These are phyloP conservation scores for Voacanga thouarsii DNA, from an alignment of 257 asterid species.

Conservation along the genomic window DNA sequence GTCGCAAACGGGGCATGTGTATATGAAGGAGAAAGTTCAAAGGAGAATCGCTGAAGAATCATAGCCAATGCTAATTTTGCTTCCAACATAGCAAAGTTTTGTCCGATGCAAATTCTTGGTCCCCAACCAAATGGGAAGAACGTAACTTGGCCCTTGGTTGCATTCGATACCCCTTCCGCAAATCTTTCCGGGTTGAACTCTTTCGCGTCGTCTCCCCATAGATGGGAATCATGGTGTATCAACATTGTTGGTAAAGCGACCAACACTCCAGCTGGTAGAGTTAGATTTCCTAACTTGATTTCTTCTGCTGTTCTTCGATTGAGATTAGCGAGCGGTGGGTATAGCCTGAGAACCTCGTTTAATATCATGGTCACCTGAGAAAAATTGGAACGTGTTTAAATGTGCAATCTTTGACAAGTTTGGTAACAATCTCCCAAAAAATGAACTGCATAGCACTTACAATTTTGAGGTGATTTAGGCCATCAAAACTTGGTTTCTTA, in stretches of 20 bases:
- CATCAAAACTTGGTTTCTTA: slow-evolving; percentile 22
- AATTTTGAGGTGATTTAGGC: slow-evolving; percentile 31
- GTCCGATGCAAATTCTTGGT: slow-evolving; percentile 40
- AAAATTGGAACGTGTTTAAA: too few species aligned
- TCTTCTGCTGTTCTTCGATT: slow-evolving; percentile 16
- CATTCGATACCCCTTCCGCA: slow-evolving; percentile 29
- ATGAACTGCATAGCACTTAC: slow-evolving; percentile 20
- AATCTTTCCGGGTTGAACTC: slow-evolving; percentile 42
- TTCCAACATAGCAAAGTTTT: slow-evolving; percentile 38
- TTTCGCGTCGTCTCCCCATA: slow-evolving; percentile 44
- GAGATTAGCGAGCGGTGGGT: slow-evolving; percentile 15
- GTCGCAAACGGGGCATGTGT: slow-evolving; percentile 26
- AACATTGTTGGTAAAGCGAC: slow-evolving; percentile 13
- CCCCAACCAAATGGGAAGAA: slow-evolving; percentile 54
- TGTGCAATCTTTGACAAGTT: neutral
- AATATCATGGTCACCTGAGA: slow-evolving; percentile 28
- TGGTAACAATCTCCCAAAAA: neutral
- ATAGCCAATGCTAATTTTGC: slow-evolving; percentile 32
- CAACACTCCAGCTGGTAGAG: slow-evolving; percentile 14
- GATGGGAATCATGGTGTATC: slow-evolving; percentile 19
- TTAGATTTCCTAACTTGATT: slow-evolving; percentile 18
- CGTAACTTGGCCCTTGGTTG: slow-evolving; percentile 21
- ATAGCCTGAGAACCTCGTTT: slow-evolving; percentile 31
- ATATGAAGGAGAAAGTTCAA: slow-evolving; percentile 37
- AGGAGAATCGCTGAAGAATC: slow-evolving; percentile 43